These are phyloP conservation scores for Scenedesmus sp. DNA, from an alignment of 163 green algal genomes.

Conservation along the genomic window DNA sequence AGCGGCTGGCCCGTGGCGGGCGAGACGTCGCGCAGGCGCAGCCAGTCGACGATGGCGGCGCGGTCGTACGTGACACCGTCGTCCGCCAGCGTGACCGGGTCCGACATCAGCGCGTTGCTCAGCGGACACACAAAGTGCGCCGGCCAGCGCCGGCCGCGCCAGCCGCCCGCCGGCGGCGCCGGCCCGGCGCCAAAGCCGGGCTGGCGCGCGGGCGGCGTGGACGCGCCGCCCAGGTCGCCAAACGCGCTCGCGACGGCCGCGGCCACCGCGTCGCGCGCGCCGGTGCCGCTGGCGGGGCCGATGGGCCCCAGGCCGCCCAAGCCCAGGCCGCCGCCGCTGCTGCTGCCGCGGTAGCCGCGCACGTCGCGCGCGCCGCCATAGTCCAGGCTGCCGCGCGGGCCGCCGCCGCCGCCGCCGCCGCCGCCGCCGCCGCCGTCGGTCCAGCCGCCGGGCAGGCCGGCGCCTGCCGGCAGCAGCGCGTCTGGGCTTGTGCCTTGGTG, in stretches of 20 bases:
- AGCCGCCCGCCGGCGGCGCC: no score
- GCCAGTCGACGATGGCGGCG: slow-evolving; percentile 65
- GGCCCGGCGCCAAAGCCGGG: no score
- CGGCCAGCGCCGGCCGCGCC: neutral
- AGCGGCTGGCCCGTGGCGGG: slow-evolving; percentile 61
- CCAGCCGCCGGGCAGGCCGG: no score
- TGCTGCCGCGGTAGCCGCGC: slow-evolving; percentile 7
- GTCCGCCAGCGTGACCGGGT: slow-evolving; percentile 73
- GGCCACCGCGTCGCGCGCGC: neutral
- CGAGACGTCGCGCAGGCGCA: slow-evolving; percentile 55
- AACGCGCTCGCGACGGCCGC: slow-evolving; percentile 8
- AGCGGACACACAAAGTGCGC: slow-evolving; percentile 31
- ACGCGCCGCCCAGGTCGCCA: slow-evolving; percentile 1
- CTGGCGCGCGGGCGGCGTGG: no score
- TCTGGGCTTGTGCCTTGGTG: no score
- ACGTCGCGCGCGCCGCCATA: no score
- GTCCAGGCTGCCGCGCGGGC: slow-evolving; percentile 12
- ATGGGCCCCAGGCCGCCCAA: no score
- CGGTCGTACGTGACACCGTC: slow-evolving; percentile 78
- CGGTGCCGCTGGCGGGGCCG: no score
- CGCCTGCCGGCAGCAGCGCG: no score
- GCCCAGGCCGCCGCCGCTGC: neutral
- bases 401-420: neutral
- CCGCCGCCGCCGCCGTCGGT: neutral
- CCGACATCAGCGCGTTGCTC: slow-evolving; percentile 61